phyloP scores from a whole-genome alignment of 2,329 filamentous ascomycete species.

The Ascochyta fabae region DNA sequence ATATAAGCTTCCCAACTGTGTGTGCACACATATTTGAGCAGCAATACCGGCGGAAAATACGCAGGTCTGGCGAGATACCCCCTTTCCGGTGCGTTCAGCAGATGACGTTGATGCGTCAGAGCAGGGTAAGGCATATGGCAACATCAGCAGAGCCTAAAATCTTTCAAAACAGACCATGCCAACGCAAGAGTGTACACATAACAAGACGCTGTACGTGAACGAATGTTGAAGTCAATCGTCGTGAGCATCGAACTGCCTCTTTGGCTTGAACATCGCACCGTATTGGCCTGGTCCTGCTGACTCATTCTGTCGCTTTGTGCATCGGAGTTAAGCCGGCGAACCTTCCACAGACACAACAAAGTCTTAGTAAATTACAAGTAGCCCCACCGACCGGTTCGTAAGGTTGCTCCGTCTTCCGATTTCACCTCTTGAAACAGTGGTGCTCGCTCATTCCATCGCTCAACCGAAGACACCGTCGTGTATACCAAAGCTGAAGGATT shows the following conservation, averaged over 20 bases:
- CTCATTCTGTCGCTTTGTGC: not conserved
- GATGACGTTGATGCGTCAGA: too few relatives aligned
- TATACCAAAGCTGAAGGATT: not conserved
- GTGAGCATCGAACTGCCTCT: not conserved
- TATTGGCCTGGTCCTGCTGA: not conserved
- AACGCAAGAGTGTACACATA: not conserved
- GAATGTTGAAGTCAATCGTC: not conserved
- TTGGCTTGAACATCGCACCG: not conserved
- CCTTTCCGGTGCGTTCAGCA: too few relatives aligned
- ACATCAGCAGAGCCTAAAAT: not conserved
- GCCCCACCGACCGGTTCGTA: not conserved
- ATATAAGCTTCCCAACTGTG: too few relatives aligned
- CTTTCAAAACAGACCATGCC: not conserved
- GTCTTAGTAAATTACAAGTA: not conserved
- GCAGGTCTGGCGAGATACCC: too few relatives aligned
- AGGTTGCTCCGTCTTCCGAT: not conserved
- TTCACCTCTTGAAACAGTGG: not conserved
- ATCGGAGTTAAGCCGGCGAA: slow-evolving; percentile 2
- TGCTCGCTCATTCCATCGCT: not conserved
- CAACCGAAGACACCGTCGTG: not conserved
- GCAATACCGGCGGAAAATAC: too few relatives aligned
- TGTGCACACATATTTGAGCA: too few relatives aligned
- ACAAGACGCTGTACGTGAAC: not conserved
- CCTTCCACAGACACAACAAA: not conserved
- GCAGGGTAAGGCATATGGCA: too few relatives aligned